These are phyloP conservation scores for Guadua angustifolia DNA, from an alignment of 176 grass and related monocot species.

Conservation along the genomic window DNA sequence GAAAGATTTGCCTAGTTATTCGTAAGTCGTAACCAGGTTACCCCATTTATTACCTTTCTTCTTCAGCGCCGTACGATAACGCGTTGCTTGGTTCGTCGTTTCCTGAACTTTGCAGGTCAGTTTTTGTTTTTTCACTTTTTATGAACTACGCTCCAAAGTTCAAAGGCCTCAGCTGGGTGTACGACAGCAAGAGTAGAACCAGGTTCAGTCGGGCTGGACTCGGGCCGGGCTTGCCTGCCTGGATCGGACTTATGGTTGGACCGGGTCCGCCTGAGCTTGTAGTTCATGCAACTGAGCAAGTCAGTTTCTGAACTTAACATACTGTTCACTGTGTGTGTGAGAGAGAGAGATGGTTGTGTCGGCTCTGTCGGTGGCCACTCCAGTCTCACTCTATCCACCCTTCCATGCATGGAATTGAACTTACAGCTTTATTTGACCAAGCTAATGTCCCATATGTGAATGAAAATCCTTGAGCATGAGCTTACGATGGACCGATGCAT, in stretches of 20 bases:
- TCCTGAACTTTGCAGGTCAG: not conserved
- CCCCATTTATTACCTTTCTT: not conserved
- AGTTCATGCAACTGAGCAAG: no score
- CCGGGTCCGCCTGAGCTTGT: no score
- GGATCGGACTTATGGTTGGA: no score
- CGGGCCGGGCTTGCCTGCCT: no score
- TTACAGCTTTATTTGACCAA: not conserved
- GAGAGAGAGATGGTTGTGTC: not conserved
- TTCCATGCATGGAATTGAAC: not conserved
- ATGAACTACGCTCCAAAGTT: not conserved
- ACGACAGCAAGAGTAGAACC: no score
- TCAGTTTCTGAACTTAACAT: not conserved
- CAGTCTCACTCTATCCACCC: not conserved
- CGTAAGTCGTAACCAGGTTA: not conserved
- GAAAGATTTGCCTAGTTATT: not conserved
- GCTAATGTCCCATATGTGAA: not conserved
- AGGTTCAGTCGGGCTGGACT: no score
- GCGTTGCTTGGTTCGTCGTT: not conserved
- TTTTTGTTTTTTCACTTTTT: not conserved
- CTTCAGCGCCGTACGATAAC: not conserved
- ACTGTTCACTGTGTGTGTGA: not conserved
- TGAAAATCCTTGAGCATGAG: not conserved
- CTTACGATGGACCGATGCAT: no score
- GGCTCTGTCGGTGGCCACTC: conserved; percentile 2
- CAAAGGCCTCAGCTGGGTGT: no score